Evolutionary conservation across 2,329 filamentous ascomycete species (phyloP).

Genomic region (Fusarium ramigenum): DNA sequence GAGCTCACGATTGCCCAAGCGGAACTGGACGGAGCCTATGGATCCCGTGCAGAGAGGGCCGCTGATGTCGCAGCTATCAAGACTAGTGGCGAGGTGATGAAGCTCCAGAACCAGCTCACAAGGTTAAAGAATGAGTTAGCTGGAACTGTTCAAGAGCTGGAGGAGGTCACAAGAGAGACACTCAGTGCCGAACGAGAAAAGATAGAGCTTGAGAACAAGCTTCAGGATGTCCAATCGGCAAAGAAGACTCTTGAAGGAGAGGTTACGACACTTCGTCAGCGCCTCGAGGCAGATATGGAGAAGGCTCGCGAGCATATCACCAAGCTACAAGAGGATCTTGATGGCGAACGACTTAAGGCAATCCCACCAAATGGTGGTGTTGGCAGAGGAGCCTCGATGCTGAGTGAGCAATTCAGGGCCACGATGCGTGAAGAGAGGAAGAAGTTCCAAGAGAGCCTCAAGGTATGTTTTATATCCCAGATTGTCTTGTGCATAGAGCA

Average conservation of each 20-base stretch:
- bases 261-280: constrained; percentile 41
- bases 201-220: constrained; percentile 53
- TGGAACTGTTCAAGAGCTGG: constrained; percentile 61
- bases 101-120: constrained; percentile 59
- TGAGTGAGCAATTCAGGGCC: constrained; percentile 65
- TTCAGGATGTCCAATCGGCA: constrained; percentile 38
- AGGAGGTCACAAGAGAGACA: constrained; percentile 63
- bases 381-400: constrained; percentile 57
- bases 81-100: constrained; percentile 55
- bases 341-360: constrained; percentile 59
- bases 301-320: constrained; percentile 49
- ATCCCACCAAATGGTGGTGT: constrained; percentile 46
- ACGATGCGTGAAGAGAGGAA: constrained; percentile 67
- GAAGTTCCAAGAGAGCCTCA: constrained; percentile 65
- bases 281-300: constrained; percentile 55
- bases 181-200: constrained; percentile 62
- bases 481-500: neutral
- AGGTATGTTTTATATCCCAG: constrained; percentile 49
- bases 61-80: constrained; percentile 66
- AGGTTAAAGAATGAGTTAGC: constrained; percentile 61
- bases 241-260: constrained; percentile 37
- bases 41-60: constrained; percentile 66
- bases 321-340: constrained; percentile 62
- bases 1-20: constrained; percentile 69
- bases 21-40: constrained; percentile 70